These are phyloP conservation scores for Mycena chlorophos DNA, from an alignment of 768 basidiomycete species.

Conservation along the genomic window DNA sequence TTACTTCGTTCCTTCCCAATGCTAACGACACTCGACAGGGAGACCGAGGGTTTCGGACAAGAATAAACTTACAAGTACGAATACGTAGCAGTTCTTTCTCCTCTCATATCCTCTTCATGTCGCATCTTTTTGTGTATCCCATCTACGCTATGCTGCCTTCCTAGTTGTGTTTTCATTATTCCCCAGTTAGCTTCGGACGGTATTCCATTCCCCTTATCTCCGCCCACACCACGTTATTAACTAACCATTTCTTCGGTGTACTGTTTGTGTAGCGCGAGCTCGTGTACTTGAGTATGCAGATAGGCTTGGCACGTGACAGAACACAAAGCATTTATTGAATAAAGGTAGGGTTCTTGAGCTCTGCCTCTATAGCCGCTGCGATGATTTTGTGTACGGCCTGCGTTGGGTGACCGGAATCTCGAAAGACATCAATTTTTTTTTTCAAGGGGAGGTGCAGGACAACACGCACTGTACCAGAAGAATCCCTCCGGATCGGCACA, in stretches of 20 bases:
- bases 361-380: conserved; percentile 42
- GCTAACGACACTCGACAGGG: conserved; percentile 40
- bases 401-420: conserved; percentile 54
- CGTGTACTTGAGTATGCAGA: too few relatives aligned
- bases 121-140: conserved; percentile 7
- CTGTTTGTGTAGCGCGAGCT: too few relatives aligned
- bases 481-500: conserved; percentile 44
- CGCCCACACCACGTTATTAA: too few relatives aligned
- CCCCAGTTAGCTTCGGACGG: too few relatives aligned
- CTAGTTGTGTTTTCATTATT: too few relatives aligned
- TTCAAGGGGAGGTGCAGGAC: neutral
- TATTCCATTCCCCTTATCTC: conserved; percentile 7
- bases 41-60: conserved; percentile 76
- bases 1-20: conserved; percentile 1
- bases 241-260: too few relatives aligned
- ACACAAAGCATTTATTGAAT: too few relatives aligned
- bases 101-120: neutral
- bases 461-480: conserved; percentile 55
- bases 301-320: too few relatives aligned
- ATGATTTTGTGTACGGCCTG: conserved; percentile 47
- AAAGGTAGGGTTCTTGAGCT: conserved; percentile 27
- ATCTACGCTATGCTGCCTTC: conserved; percentile 1
- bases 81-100: conserved; percentile 14
- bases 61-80: conserved; percentile 40
- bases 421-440: neutral